Evolutionary conservation across 139 green algal genomes (phyloP).

Genomic region (Picochlorum sp.): DNA sequence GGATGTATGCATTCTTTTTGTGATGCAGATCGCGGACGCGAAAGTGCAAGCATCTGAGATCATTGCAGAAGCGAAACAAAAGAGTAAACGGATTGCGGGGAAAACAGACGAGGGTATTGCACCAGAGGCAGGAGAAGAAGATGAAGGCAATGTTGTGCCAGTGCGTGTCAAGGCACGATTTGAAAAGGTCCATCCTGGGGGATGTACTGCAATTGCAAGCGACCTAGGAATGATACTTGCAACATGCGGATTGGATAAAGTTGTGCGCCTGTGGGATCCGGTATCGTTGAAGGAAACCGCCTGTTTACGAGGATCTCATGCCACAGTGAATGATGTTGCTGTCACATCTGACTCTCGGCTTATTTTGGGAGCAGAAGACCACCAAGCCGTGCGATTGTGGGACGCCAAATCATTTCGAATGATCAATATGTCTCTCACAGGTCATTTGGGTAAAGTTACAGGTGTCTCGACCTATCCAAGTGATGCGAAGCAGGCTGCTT

Average conservation of each 20-base stretch:
- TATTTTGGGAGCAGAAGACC: slow-evolving; percentile 51
- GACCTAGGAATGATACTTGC: slow-evolving; percentile 44
- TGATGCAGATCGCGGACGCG: background rate
- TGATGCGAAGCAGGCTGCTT: slow-evolving; percentile 37
- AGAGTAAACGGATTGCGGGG: background rate
- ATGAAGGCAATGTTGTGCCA: background rate
- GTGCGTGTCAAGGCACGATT: background rate
- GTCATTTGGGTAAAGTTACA: slow-evolving; percentile 50
- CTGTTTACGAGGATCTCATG: slow-evolving; percentile 32
- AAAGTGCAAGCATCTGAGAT: slow-evolving; percentile 17
- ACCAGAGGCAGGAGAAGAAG: background rate
- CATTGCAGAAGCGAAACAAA: background rate
- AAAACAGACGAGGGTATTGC: background rate
- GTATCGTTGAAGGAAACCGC: background rate
- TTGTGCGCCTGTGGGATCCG: slow-evolving; percentile 57
- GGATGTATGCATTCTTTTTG: background rate
- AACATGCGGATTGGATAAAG: slow-evolving; percentile 52
- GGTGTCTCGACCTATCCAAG: slow-evolving; percentile 44
- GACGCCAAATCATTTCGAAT: slow-evolving; percentile 32
- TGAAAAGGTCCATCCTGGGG: slow-evolving; percentile 36
- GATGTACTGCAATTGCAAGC: slow-evolving; percentile 41
- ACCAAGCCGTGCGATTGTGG: slow-evolving; percentile 57
- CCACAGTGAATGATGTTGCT: slow-evolving; percentile 32
- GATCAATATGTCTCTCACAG: slow-evolving; percentile 58
- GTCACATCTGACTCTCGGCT: slow-evolving; percentile 46